Evolutionary conservation across 345 rosid genomes (phyloP).

Genomic region (Carallia brachiata): DNA sequence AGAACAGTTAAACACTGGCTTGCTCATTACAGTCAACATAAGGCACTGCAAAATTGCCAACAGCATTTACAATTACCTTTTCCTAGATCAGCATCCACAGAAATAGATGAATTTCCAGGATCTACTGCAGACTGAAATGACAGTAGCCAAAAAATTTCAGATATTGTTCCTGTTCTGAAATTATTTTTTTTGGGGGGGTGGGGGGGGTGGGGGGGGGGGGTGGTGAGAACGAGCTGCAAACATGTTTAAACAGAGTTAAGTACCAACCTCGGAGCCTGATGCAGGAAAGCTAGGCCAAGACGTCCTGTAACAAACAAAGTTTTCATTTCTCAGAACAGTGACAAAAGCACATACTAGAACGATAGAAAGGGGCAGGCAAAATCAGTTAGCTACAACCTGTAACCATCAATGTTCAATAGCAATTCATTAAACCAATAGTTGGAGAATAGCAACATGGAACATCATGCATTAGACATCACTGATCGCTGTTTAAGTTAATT

Average conservation of each 20-base stretch:
- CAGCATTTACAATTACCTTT: slow-evolving; percentile 25
- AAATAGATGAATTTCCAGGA: slow-evolving; percentile 23
- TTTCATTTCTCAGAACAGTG: slow-evolving; percentile 8
- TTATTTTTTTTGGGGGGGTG: background rate
- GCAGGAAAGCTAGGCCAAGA: slow-evolving; percentile 50
- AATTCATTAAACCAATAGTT: too few relatives aligned
- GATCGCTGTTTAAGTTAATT: too few relatives aligned
- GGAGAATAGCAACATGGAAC: too few relatives aligned
- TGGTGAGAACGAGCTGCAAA: background rate
- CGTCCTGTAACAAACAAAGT: slow-evolving; percentile 37
- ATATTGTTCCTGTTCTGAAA: background rate
- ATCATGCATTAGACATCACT: too few relatives aligned
- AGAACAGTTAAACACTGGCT: slow-evolving; percentile 1
- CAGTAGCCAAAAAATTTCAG: slow-evolving; percentile 7
- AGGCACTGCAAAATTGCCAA: background rate
- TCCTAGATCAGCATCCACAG: slow-evolving; percentile 14
- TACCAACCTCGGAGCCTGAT: slow-evolving; percentile 35
- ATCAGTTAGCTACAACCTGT: too few relatives aligned
- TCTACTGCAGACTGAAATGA: slow-evolving; percentile 30
- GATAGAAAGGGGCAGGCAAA: background rate
- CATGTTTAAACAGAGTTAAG: slow-evolving; percentile 1
- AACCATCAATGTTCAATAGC: too few relatives aligned
- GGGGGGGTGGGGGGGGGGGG: background rate
- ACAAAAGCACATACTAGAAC: background rate
- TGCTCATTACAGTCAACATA: background rate